phyloP scores from a whole-genome alignment of 176 grass and related monocot genomes.

The Phragmites australis region DNA sequence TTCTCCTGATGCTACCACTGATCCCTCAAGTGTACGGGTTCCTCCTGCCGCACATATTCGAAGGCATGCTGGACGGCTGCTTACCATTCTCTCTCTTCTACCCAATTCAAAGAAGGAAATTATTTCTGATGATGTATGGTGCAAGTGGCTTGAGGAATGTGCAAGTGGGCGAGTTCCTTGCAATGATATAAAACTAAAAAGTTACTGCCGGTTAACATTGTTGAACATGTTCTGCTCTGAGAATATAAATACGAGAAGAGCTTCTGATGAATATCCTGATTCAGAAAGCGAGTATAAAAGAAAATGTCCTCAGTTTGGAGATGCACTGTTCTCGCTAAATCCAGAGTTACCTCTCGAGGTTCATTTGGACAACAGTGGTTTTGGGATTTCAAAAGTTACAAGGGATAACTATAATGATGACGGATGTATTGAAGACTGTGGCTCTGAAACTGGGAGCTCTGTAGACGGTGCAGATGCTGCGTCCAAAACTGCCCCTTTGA shows the following conservation, averaged over 20 bases:
- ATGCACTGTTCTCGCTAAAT: constrained; percentile 87
- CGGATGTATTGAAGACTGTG: constrained; percentile 27
- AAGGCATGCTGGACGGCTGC: constrained; percentile 78
- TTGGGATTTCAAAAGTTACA: constrained; percentile 41
- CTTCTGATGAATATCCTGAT: constrained; percentile 46
- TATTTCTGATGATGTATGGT: constrained; percentile 71
- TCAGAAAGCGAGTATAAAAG: constrained; percentile 53
- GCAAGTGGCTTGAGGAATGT: constrained; percentile 96
- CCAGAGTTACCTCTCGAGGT: constrained; percentile 69
- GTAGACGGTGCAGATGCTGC: constrained; percentile 6
- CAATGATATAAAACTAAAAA: constrained; percentile 87
- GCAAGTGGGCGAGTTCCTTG: constrained; percentile 63
- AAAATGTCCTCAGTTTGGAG: constrained; percentile 77
- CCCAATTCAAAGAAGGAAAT: constrained; percentile 73
- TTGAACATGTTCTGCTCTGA: constrained; percentile 67
- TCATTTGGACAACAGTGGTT: constrained; percentile 51
- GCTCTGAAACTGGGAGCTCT: constrained; percentile 32
- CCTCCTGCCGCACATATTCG: constrained; percentile 91
- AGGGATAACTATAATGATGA: constrained; percentile 41
- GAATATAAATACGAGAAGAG: constrained; percentile 34
- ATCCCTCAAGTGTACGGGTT: constrained; percentile 77
- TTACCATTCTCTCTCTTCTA: constrained; percentile 86
- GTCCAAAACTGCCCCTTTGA: constrained; percentile 37
- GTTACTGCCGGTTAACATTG: constrained; percentile 75
- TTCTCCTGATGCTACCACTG: constrained; percentile 49